phyloP scores from a whole-genome alignment of 75 land plant species.

The Cupressus sempervirens region DNA sequence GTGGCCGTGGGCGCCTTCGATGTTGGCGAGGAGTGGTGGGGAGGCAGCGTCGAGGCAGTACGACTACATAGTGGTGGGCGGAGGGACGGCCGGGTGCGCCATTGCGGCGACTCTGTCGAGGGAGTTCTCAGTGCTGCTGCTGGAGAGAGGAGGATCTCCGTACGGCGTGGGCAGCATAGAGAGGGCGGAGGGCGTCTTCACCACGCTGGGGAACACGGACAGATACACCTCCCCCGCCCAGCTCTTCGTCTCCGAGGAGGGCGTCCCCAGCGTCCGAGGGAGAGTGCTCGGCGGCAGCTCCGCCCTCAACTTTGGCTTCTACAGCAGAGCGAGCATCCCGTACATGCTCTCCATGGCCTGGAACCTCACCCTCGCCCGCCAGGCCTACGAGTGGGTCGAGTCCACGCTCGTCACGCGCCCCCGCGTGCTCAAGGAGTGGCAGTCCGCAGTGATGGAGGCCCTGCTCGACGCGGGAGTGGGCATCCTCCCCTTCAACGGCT shows the following conservation, averaged over 20 bases:
- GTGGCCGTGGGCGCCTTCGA: too few species aligned
- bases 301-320: constrained; percentile 85
- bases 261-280: constrained; percentile 66
- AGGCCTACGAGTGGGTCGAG: constrained; percentile 1
- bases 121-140: constrained; percentile 42
- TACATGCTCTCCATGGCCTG: constrained; percentile 24
- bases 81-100: constrained; percentile 83
- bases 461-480: neutral
- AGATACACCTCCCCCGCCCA: constrained; percentile 54
- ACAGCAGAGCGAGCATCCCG: constrained; percentile 55
- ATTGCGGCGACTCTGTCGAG: constrained; percentile 68
- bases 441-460: neutral
- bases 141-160: constrained; percentile 71
- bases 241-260: constrained; percentile 76
- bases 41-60: constrained; percentile 30
- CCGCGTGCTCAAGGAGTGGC: neutral
- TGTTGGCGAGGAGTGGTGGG: too few species aligned
- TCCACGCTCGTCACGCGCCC: neutral
- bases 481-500: neutral
- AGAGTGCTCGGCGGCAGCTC: constrained; percentile 86
- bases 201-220: constrained; percentile 26
- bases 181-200: constrained; percentile 44
- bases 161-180: constrained; percentile 43
- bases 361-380: neutral
- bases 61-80: constrained; percentile 82